Base-by-base conservation (phyloP, 2,329 filamentous ascomycete species). In the Colletotrichum trifolii region DNA sequence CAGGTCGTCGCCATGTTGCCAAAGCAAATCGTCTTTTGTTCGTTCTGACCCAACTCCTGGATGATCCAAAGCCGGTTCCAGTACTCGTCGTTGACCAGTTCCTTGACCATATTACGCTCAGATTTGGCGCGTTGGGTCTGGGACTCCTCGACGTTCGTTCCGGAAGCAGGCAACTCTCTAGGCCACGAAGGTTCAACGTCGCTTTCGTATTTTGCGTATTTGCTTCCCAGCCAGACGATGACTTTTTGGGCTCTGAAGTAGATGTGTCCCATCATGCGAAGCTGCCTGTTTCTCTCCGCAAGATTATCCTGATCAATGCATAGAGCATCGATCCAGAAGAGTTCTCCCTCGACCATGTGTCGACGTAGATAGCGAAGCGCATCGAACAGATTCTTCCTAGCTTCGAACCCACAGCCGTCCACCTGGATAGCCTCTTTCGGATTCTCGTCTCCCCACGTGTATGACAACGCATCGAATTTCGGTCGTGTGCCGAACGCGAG, bases 11-110 rank as follows among this genome's bases (percentile, higher is more conserved):
- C 42, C 9, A 58, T 57, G 4, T 58, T 52, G 10, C 68, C 69
- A 48, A 72, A 72, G 38, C 68, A 71, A 3, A 75, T 68, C 13
- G 58, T 54, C 7, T 73, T 54, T 6, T 56, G 54, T 3, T 61
- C 43, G 10, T 72, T 73, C 34, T 64, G 66, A 0, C 65, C 64
- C 46, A 74, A 67, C 54, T 75, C 73, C 34, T 74, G 73, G 15
- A 74, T 68, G 33, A 74, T 72, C 56, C 47, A 60, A 3, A 60
- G 47, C 8, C 56, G 34, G 17, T 33, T 38, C 56, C 47, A 60
- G 25, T 53, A 60, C 11, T 33, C 38, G n/a, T 60, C 39, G 2
- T 8, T 12, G 3, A 42, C 6, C 2, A 60, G 47, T 55, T 66
- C 64, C 5, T 62, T 48, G 10, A 33, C 17, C 46, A 48, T 10